Conservation (phyloP, 441 rosid genomes). For the Erysimum pusillum region DNA sequence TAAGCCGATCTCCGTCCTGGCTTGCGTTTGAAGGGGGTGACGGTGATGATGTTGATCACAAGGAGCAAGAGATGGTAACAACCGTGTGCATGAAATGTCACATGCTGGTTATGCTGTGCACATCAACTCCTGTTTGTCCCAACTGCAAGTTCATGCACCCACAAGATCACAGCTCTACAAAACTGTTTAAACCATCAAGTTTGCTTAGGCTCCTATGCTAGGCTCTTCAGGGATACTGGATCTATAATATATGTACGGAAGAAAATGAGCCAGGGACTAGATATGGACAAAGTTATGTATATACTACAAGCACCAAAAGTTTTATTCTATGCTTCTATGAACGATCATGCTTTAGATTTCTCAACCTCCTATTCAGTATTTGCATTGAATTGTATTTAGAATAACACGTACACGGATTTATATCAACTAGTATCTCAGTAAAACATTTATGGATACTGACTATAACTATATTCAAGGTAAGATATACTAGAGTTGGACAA, state of each 20-base stretch:
- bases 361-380: background rate
- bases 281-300: slow-evolving; percentile 41
- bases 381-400: slow-evolving; percentile 31
- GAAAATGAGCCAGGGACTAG: slow-evolving; percentile 34
- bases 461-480: slow-evolving; percentile 12
- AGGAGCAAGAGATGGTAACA: slow-evolving; percentile 76
- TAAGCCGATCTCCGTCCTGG: slow-evolving; percentile 59
- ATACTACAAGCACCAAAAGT: slow-evolving; percentile 28
- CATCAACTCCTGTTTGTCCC: slow-evolving; percentile 82
- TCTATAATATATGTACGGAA: slow-evolving; percentile 28
- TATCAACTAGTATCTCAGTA: background rate
- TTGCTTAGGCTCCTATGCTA: slow-evolving; percentile 68
- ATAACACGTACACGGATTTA: slow-evolving; percentile 24
- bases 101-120: slow-evolving; percentile 86
- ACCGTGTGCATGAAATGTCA: slow-evolving; percentile 79
- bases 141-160: slow-evolving; percentile 94
- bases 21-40: slow-evolving; percentile 51
- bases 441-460: slow-evolving; percentile 28
- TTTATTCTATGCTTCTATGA: slow-evolving; percentile 29
- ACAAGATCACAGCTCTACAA: slow-evolving; percentile 57
- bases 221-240: slow-evolving; percentile 17
- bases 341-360: slow-evolving; percentile 23
- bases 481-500: slow-evolving; percentile 30
- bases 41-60: slow-evolving; percentile 44
- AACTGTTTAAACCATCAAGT: slow-evolving; percentile 57